Conservation (phyloP, 331 rosid species). For the Quercus tomentella region DNA sequence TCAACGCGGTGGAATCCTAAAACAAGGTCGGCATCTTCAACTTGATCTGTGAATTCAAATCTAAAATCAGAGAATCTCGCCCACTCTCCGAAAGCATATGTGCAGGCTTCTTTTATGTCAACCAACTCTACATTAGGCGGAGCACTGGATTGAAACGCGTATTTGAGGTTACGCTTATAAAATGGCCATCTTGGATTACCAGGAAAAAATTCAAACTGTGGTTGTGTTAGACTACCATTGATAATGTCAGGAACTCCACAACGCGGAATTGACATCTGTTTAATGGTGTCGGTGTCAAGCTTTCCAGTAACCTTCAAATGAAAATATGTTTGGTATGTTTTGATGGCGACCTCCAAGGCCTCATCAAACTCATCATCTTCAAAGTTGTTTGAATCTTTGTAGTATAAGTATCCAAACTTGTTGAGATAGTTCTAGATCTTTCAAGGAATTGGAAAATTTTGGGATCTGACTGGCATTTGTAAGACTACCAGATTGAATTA, state of each 20-base stretch:
- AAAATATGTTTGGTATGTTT: background rate
- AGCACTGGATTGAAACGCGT: background rate
- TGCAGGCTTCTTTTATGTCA: background rate
- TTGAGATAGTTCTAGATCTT: background rate
- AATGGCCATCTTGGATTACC: background rate
- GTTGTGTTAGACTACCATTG: background rate
- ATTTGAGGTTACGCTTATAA: background rate
- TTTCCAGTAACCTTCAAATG: background rate
- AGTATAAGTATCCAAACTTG: background rate
- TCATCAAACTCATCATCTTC: background rate
- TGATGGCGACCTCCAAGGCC: background rate
- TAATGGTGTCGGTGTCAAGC: background rate
- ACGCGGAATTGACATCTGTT: background rate
- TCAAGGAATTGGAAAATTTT: background rate
- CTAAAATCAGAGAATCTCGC: background rate
- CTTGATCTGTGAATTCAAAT: background rate
- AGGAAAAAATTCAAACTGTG: background rate
- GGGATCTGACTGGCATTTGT: background rate
- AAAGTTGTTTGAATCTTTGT: background rate
- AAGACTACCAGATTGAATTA: background rate
- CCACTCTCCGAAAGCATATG: background rate
- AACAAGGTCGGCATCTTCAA: background rate
- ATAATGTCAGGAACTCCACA: background rate
- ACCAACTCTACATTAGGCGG: background rate
- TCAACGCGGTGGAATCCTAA: background rate